phyloP scores from a whole-genome alignment of 257 asterid species.

The Fraxinus americana region DNA sequence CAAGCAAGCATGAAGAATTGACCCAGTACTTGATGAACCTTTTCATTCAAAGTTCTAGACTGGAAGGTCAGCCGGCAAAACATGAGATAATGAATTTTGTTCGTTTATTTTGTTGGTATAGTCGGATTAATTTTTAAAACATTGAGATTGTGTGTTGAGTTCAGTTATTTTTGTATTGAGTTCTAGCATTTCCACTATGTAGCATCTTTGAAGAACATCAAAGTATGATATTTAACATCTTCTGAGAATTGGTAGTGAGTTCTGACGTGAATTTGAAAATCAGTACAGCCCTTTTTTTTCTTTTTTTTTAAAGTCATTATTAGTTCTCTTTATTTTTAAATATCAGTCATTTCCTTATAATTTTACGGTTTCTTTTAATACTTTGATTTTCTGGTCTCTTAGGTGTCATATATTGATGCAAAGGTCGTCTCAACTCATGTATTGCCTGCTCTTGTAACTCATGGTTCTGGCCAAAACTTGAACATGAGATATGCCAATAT shows the following conservation, averaged over 20 bases:
- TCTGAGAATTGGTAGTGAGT: too few species aligned
- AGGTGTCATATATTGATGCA: too few species aligned
- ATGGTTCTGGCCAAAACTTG: too few species aligned
- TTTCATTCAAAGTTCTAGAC: slow-evolving; percentile 62
- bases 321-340: not conserved
- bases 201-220: too few species aligned
- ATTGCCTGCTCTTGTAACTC: too few species aligned
- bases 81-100: slow-evolving; percentile 72
- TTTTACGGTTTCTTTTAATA: too few species aligned
- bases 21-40: slow-evolving; percentile 67
- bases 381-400: too few species aligned
- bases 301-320: too few species aligned
- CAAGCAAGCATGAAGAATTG: slow-evolving; percentile 67
- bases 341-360: slow-evolving; percentile 18
- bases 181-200: not conserved
- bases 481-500: too few species aligned
- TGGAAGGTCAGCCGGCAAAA: slow-evolving; percentile 59
- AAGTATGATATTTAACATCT: too few species aligned
- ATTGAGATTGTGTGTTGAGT: not conserved
- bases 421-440: too few species aligned
- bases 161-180: slow-evolving; percentile 26
- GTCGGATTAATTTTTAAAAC: slow-evolving; percentile 17
- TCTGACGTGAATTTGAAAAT: slow-evolving; percentile 5
- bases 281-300: too few species aligned
- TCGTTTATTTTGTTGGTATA: slow-evolving; percentile 81